Evolutionary conservation across 495 filamentous ascomycete species (phyloP).

Genomic region (Clohesyomyces aquaticus): DNA sequence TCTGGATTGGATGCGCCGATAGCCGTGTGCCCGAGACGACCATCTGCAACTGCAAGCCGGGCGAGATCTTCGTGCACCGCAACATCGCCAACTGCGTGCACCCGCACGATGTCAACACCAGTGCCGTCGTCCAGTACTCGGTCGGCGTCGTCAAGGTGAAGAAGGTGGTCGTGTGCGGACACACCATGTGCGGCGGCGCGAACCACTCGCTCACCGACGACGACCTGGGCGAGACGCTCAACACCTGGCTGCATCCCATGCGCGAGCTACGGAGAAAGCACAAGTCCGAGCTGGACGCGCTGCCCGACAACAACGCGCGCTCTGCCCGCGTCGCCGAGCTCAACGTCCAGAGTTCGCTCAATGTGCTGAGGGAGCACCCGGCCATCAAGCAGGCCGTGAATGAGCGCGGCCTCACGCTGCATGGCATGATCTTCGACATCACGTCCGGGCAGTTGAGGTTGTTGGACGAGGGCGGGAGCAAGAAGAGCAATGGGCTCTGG

Average conservation of each 20-base stretch:
- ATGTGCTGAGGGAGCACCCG: slow-evolving; percentile 45
- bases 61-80: slow-evolving; percentile 91
- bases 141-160: slow-evolving; percentile 74
- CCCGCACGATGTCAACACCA: slow-evolving; percentile 73
- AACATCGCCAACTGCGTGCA: slow-evolving; percentile 92
- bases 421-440: slow-evolving; percentile 51
- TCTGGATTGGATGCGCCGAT: slow-evolving; percentile 94
- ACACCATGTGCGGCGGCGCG: slow-evolving; percentile 80
- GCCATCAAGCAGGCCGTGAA: slow-evolving; percentile 46
- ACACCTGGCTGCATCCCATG: slow-evolving; percentile 75
- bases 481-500: slow-evolving; percentile 33
- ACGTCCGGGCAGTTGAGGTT: slow-evolving; percentile 44
- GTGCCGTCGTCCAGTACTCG: slow-evolving; percentile 82
- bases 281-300: slow-evolving; percentile 38
- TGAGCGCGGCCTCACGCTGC: slow-evolving; percentile 48
- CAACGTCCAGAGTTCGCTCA: slow-evolving; percentile 47
- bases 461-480: slow-evolving; percentile 38
- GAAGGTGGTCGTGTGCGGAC: slow-evolving; percentile 83
- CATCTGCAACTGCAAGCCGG: slow-evolving; percentile 76
- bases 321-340: slow-evolving; percentile 45
- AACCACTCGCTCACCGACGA: slow-evolving; percentile 67
- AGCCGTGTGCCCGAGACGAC: slow-evolving; percentile 87
- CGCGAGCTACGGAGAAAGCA: slow-evolving; percentile 37
- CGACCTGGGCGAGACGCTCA: slow-evolving; percentile 73
- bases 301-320: slow-evolving; percentile 38